Evolutionary conservation across 495 filamentous ascomycete species (phyloP).

Genomic region (Cercophora sp.): DNA sequence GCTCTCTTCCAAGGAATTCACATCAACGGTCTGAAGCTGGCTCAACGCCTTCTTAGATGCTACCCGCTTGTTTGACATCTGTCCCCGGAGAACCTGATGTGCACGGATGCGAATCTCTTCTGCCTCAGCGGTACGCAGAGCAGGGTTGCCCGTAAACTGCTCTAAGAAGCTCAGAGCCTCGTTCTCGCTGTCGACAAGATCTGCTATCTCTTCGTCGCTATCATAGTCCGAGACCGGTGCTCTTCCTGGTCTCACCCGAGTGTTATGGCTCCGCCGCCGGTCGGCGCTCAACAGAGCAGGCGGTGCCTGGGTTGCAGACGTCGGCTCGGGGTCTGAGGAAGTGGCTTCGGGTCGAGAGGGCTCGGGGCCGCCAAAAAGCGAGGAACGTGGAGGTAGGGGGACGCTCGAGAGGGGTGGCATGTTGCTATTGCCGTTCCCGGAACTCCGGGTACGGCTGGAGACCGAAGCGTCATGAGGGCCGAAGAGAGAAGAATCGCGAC

Average conservation of each 20-base stretch:
- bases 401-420: background rate
- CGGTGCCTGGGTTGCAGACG: background rate
- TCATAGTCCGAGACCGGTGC: conserved; percentile 17
- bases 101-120: conserved; percentile 31
- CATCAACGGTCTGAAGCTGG: conserved; percentile 41
- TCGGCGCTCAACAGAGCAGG: conserved; percentile 4
- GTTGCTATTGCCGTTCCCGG: no score
- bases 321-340: conserved; percentile 5
- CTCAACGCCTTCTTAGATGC: conserved; percentile 44
- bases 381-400: background rate
- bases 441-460: no score
- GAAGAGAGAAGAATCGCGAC: no score
- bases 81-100: conserved; percentile 38
- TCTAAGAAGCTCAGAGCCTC: conserved; percentile 20
- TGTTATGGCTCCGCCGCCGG: conserved; percentile 8
- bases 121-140: conserved; percentile 6
- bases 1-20: conserved; percentile 37
- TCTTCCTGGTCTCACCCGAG: conserved; percentile 5
- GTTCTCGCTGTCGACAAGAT: conserved; percentile 21
- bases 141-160: conserved; percentile 8
- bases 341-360: background rate
- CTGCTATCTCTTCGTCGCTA: conserved; percentile 25
- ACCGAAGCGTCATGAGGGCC: no score
- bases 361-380: background rate
- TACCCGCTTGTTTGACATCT: conserved; percentile 37